Conservation (phyloP, 2,329 filamentous ascomycete species). For the Fusarium temperatum region DNA sequence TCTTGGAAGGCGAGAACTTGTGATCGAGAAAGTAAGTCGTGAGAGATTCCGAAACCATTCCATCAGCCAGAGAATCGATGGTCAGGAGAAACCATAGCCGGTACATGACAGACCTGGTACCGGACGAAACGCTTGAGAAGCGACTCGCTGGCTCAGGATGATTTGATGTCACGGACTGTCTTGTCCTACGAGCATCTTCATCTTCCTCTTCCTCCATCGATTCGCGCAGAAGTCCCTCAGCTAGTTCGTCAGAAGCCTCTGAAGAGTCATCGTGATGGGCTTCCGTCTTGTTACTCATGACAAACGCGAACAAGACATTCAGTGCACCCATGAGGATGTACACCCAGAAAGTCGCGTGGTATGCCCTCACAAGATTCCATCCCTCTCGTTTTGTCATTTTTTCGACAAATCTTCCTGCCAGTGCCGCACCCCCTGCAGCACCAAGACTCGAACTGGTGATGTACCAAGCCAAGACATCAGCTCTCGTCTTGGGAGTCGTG, state of each 20-base stretch:
- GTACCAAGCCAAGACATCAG: conserved; percentile 75
- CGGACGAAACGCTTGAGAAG: conserved; percentile 64
- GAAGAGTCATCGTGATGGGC: conserved; percentile 43
- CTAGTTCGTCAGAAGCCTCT: conserved; percentile 29
- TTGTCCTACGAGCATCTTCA: conserved; percentile 8
- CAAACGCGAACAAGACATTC: conserved; percentile 57
- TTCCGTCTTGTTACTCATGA: conserved; percentile 62
- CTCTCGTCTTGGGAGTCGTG: conserved; percentile 61
- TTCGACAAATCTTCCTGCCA: conserved; percentile 61
- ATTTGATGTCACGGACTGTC: conserved; percentile 2
- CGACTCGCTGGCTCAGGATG: conserved; percentile 42
- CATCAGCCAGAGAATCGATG: conserved; percentile 71
- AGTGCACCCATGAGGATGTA: conserved; percentile 64
- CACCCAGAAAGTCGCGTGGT: conserved; percentile 67
- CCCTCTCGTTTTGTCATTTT: conserved; percentile 55
- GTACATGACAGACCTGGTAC: conserved; percentile 68
- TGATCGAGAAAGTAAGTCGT: conserved; percentile 67
- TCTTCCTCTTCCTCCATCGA: conserved; percentile 28
- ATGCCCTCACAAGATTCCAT: conserved; percentile 61
- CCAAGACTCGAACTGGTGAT: conserved; percentile 66
- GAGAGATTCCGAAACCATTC: conserved; percentile 68
- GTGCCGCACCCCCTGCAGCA: conserved; percentile 62
- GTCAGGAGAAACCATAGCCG: conserved; percentile 72
- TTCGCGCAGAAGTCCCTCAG: conserved; percentile 40
- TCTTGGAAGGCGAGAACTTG: conserved; percentile 65